Percentiles rank a stretch among this genome's conserved stretches.
phyloP scores from a whole-genome alignment of 495 filamentous ascomycete genomes.

The Neurospora sp. region DNA sequence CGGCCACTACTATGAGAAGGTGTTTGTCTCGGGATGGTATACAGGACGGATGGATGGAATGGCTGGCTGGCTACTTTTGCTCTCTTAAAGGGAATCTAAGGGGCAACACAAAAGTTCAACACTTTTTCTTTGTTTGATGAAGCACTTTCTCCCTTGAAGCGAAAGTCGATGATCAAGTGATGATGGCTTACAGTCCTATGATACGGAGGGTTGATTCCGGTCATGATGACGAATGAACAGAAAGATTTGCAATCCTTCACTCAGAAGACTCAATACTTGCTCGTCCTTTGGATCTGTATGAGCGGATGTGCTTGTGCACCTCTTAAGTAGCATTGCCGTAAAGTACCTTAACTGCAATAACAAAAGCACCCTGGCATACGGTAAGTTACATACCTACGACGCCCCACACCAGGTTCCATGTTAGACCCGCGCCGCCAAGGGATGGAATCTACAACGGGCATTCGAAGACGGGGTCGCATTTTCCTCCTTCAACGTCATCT shows the following conservation, averaged over 20 bases:
- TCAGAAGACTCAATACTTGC: neutral
- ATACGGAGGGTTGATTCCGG: neutral
- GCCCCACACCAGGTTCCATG: neutral
- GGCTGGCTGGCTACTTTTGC: neutral
- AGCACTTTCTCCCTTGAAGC: neutral
- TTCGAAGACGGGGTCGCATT: neutral
- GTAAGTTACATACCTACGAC: neutral
- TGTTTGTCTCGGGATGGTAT: neutral
- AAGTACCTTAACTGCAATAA: neutral
- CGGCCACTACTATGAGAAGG: slow-evolving; percentile 1
- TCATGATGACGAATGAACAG: neutral
- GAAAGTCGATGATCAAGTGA: neutral
- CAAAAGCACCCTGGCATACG: neutral
- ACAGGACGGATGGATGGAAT: neutral
- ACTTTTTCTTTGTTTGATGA: slow-evolving; percentile 6
- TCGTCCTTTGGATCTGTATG: neutral
- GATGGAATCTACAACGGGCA: neutral
- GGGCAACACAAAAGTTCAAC: slow-evolving; percentile 14
- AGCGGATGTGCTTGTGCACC: neutral
- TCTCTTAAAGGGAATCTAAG: neutral
- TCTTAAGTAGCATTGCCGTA: neutral
- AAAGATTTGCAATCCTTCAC: neutral
- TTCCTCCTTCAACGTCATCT: neutral
- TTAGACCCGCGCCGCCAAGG: neutral
- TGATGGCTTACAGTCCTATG: neutral